These are phyloP conservation scores for Phyllachora maydis DNA, from an alignment of 2,329 filamentous ascomycete species.

Conservation along the genomic window DNA sequence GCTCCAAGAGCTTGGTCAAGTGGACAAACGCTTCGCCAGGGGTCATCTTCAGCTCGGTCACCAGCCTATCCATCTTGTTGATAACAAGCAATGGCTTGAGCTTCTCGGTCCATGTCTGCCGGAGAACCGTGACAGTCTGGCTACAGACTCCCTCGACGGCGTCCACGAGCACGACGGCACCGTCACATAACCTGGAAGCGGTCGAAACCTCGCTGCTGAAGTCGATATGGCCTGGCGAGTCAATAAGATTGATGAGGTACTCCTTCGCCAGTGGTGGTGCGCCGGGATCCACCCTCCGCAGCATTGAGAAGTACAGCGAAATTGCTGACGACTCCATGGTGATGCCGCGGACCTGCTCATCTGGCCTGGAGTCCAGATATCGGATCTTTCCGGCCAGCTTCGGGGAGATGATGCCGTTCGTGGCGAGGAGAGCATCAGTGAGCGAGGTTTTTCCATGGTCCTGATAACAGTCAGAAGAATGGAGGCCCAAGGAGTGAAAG, in stretches of 20 bases:
- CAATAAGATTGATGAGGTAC: conserved; percentile 92
- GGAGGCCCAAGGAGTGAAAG: conserved; percentile 1
- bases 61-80: conserved; percentile 92
- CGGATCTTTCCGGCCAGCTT: conserved; percentile 96
- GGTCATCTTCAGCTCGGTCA: conserved; percentile 89
- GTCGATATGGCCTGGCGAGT: conserved; percentile 95
- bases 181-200: conserved; percentile 82
- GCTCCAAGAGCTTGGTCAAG: conserved; percentile 73
- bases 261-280: conserved; percentile 56
- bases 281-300: conserved; percentile 51
- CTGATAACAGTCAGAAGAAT: too few relatives aligned
- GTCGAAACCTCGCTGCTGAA: conserved; percentile 98
- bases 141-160: conserved; percentile 96
- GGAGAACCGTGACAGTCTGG: conserved; percentile 89
- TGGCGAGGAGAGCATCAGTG: conserved; percentile 87
- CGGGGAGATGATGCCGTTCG: conserved; percentile 97
- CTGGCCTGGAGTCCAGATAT: conserved; percentile 87
- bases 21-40: conserved; percentile 79
- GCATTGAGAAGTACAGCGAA: conserved; percentile 84
- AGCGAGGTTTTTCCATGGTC: conserved; percentile 98
- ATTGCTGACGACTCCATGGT: conserved; percentile 99
- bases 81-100: conserved; percentile 87
- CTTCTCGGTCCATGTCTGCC: conserved; percentile 91
- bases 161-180: conserved; percentile 83
- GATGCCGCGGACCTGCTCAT: conserved; percentile 89